These are phyloP conservation scores for Royoungia palumana DNA, from an alignment of 768 basidiomycete genomes.

Conservation along the genomic window DNA sequence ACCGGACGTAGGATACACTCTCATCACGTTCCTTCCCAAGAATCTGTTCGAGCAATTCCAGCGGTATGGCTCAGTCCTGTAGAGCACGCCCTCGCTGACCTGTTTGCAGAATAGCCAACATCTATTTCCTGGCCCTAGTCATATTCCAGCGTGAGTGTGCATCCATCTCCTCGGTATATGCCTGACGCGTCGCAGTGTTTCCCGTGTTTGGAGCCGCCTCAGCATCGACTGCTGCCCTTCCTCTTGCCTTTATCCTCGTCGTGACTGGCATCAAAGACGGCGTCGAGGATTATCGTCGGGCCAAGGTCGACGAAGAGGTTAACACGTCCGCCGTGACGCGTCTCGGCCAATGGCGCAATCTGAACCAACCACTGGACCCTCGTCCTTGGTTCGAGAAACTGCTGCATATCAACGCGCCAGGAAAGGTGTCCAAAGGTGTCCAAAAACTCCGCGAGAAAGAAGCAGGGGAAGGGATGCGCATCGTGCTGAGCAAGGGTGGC, in stretches of 20 bases:
- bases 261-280: conserved; percentile 96
- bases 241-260: conserved; percentile 79
- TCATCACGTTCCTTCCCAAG: conserved; percentile 88
- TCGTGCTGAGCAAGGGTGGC: conserved; percentile 50
- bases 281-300: conserved; percentile 93
- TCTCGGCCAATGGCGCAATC: conserved; percentile 84
- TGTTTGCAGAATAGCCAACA: conserved; percentile 69
- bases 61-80: conserved; percentile 45
- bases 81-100: not conserved
- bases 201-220: conserved; percentile 87
- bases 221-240: conserved; percentile 77
- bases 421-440: conserved; percentile 80
- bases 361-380: conserved; percentile 79
- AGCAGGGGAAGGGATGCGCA: conserved; percentile 60
- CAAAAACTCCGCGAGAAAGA: conserved; percentile 80
- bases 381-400: conserved; percentile 73
- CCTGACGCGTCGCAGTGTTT: conserved; percentile 55
- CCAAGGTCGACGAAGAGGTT: conserved; percentile 83
- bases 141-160: conserved; percentile 64
- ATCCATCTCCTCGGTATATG: not conserved
- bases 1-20: conserved; percentile 69
- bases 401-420: conserved; percentile 68
- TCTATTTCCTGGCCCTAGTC: conserved; percentile 87
- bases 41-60: conserved; percentile 95
- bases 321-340: conserved; percentile 93